Percentiles rank a stretch among this genome's conserved stretches.
These are phyloP conservation scores for Leishmania tropica DNA, from an alignment of 208 protist species.

Conservation along the genomic window DNA sequence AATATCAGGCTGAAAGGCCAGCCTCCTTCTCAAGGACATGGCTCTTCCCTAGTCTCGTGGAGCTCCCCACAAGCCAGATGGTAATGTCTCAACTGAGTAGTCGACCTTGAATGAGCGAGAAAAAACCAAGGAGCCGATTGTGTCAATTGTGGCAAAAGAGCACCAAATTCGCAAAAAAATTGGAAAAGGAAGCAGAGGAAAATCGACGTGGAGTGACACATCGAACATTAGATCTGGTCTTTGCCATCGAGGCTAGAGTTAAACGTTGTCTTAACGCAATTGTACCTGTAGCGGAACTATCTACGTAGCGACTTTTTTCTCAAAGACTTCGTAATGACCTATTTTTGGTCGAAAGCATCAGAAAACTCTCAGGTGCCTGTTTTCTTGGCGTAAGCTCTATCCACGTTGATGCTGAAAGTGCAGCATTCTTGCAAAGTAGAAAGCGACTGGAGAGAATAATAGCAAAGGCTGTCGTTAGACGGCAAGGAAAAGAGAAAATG, in stretches of 20 bases:
- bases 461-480: slow-evolving; percentile 2
- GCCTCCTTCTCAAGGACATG: slow-evolving; percentile 38
- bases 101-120: not conserved
- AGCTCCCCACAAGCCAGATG: not conserved
- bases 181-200: not conserved
- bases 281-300: not conserved
- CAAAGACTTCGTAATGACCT: not conserved
- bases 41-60: slow-evolving; percentile 10
- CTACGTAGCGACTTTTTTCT: no score
- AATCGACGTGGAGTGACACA: not conserved
- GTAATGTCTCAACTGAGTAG: not conserved
- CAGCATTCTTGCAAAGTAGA: not conserved
- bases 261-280: not conserved
- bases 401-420: not conserved
- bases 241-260: not conserved
- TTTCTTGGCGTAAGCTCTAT: not conserved
- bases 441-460: not conserved
- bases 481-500: slow-evolving; percentile 7
- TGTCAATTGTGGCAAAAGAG: not conserved
- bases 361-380: not conserved
- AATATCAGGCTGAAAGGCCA: slow-evolving; percentile 71
- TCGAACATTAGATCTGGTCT: not conserved
- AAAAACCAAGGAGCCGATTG: not conserved
- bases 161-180: not conserved
- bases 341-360: not conserved